Conservation (phyloP, 139 green algal genomes). For the Pseudopediastrum boryanum region DNA sequence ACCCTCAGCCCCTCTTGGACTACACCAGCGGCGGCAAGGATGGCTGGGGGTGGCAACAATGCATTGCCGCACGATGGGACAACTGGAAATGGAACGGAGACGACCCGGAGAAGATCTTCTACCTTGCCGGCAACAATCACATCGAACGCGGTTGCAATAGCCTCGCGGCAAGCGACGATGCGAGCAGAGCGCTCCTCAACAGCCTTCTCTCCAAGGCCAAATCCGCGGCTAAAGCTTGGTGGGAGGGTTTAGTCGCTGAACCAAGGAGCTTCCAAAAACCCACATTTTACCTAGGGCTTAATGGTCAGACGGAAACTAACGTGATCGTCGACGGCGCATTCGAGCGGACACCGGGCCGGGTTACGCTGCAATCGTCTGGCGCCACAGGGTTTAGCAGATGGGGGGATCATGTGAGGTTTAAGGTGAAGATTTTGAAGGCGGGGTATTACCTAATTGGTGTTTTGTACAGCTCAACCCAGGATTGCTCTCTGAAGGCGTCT, state of each 20-base stretch:
- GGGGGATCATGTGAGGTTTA: conserved; percentile 18
- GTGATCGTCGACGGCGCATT: conserved; percentile 25
- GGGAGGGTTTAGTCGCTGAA: no score
- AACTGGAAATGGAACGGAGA: conserved; percentile 34
- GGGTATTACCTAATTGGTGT: no score
- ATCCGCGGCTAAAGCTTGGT: no score
- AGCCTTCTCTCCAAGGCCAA: no score
- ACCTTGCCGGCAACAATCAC: no score
- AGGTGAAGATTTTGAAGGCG: neutral
- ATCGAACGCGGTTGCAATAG: no score
- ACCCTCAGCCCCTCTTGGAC: conserved; percentile 29
- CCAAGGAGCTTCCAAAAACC: conserved; percentile 23
- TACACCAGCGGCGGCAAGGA: conserved; percentile 23
- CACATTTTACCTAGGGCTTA: conserved; percentile 18
- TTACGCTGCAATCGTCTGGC: conserved; percentile 23
- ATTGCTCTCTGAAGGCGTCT: no score
- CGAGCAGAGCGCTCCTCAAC: no score
- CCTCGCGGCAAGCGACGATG: no score
- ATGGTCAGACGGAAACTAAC: conserved; percentile 9
- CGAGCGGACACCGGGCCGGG: conserved; percentile 9
- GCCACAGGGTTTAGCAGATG: conserved; percentile 7
- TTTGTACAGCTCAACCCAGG: no score
- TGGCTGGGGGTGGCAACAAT: conserved; percentile 12
- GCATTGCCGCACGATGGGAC: conserved; percentile 18
- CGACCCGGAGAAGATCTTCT: no score